Evolutionary conservation across 169 alveolate genomes (phyloP).

Genomic region (Plasmodium relictum): DNA sequence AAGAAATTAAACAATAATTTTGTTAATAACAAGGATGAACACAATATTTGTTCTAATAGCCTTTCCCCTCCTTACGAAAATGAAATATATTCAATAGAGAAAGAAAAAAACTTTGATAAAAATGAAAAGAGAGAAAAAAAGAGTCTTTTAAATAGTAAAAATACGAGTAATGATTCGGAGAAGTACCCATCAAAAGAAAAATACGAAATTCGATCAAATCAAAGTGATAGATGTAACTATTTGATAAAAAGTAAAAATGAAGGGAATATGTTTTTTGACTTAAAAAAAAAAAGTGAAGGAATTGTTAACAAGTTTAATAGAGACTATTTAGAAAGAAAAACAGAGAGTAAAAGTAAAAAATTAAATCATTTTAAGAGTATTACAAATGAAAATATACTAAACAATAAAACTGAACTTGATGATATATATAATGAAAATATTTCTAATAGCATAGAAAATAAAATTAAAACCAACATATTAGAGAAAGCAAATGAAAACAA

Average conservation of each 20-base stretch:
- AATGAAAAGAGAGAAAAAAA: not conserved
- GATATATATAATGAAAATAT: not conserved
- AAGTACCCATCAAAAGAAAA: not conserved
- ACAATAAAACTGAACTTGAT: not conserved
- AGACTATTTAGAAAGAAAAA: not conserved
- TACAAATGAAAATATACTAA: not conserved
- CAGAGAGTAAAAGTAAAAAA: not conserved
- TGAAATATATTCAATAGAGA: not conserved
- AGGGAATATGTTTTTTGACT: not conserved
- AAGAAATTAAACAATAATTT: not conserved
- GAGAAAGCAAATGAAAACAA: not conserved
- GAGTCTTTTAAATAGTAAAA: not conserved
- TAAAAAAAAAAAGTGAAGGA: slow-evolving; percentile 1
- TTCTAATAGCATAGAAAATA: not conserved
- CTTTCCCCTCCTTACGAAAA: not conserved
- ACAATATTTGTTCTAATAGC: no score
- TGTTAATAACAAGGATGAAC: no score
- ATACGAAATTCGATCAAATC: not conserved
- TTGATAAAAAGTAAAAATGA: not conserved
- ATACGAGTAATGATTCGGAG: not conserved
- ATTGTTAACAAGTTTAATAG: slow-evolving; percentile 13
- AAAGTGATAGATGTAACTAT: not conserved
- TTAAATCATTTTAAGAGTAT: not conserved
- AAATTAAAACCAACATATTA: not conserved
- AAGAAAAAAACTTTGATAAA: not conserved